phyloP scores from a whole-genome alignment of 1,284 basidiomycete species.

The Stereum hirsutum region DNA sequence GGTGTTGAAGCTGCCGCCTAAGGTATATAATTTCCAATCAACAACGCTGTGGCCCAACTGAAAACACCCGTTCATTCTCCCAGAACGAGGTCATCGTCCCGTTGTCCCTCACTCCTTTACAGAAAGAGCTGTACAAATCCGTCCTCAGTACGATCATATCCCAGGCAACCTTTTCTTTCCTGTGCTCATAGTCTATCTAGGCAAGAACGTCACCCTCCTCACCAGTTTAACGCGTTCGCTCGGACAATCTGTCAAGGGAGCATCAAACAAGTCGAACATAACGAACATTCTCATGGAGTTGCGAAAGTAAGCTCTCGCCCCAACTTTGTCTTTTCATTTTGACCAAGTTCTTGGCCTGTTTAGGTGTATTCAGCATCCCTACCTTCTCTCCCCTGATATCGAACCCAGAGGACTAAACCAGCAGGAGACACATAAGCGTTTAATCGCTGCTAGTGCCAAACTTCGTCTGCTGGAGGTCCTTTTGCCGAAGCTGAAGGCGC shows the following conservation, averaged over 20 bases:
- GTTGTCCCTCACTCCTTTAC: conserved; percentile 80
- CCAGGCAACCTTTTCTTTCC: background rate
- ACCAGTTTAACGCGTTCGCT: conserved; percentile 41
- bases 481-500: conserved; percentile 81
- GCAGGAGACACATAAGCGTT: conserved; percentile 64
- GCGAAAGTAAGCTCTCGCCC: conserved; percentile 55
- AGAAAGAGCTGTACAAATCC: conserved; percentile 84
- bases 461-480: conserved; percentile 77
- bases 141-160: conserved; percentile 50
- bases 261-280: conserved; percentile 37
- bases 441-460: conserved; percentile 85
- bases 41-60: background rate
- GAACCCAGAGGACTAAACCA: conserved; percentile 62
- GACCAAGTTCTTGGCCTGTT: conserved; percentile 4
- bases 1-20: conserved; percentile 86
- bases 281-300: conserved; percentile 85
- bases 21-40: conserved; percentile 39
- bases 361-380: conserved; percentile 86
- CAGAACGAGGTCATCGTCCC: conserved; percentile 90
- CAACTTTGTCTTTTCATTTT: conserved; percentile 1
- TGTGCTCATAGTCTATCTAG: conserved; percentile 24
- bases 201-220: conserved; percentile 60
- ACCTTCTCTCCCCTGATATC: conserved; percentile 76
- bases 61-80: conserved; percentile 10
- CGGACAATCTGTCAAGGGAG: conserved; percentile 18